Evolutionary conservation across 371 early-diverging fungal genomes (phyloP), one percentile per base, ranked within the genome.

Genomic region (Mucor piriformis): DNA sequence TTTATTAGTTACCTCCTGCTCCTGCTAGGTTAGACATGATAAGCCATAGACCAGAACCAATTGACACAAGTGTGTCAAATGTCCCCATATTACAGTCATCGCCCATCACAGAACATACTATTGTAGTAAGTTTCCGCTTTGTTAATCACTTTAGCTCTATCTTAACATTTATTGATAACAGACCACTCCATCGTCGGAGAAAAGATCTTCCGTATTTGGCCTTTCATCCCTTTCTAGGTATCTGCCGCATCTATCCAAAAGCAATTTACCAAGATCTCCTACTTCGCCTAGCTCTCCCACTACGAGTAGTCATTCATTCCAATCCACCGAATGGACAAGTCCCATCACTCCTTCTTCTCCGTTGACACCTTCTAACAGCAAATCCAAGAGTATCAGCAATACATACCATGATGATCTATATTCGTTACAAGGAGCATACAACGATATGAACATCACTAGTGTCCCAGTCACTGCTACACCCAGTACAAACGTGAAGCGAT

Each of bases 201-300:
- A 47, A 12, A 32, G 35, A 46, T 47, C 56, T 2, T 56, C 46
- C 12, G 25, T 53, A 21, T 53, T 53, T 53, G 40, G 53, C 6
- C 25, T 53, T 21, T 51, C 51, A 21, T 51, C 51, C 13, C 51
- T 51, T 15, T 53, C 53, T 38, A 37, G 53, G 27, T 53, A 34
- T 27, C 40, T 53, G 35, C 53, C 53, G 5, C 53, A 53, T 23
- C 16, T 53, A 20, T 53, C 53, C 3, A 53, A 27, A n/a, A 25
- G 23, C 24, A 53, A 38, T 37, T 53, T 53, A 38, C 53, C 53
- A 7, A 35, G 33, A 50, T 40, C 53, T 16, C 53, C 53, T 16
- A 51, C 51, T 15, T 37, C 51, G 0, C 35, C 51, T 0, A 15
- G 12, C 12, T 38, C 38, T 12, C 38, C 38, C 1, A n/a, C n/a